These are phyloP conservation scores for Byssoonygena ceratinophila DNA, from an alignment of 2,329 filamentous ascomycete species.

Conservation along the genomic window DNA sequence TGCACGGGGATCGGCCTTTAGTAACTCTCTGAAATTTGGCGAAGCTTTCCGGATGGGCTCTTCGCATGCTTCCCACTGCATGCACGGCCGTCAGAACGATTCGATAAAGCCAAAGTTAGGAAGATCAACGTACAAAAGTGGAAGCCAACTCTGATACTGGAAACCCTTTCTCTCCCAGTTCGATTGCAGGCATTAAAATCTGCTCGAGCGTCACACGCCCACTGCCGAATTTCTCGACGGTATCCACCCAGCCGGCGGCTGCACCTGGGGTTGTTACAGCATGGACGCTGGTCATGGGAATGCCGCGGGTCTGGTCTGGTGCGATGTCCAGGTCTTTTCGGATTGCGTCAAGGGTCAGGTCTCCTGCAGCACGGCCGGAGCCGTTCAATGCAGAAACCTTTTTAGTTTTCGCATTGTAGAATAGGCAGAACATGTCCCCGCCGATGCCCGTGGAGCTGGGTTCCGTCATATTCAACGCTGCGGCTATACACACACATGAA, in stretches of 20 bases:
- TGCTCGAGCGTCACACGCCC: slow-evolving; percentile 67
- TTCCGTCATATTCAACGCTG: slow-evolving; percentile 85
- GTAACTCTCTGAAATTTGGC: slow-evolving; percentile 75
- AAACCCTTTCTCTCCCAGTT: slow-evolving; percentile 77
- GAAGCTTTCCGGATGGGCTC: slow-evolving; percentile 57
- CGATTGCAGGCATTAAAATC: slow-evolving; percentile 71
- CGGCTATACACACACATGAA: slow-evolving; percentile 52
- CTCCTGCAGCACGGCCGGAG: slow-evolving; percentile 68
- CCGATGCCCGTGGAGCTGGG: slow-evolving; percentile 89
- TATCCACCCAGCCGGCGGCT: slow-evolving; percentile 86
- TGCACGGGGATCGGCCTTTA: slow-evolving; percentile 63
- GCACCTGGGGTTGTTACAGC: slow-evolving; percentile 82
- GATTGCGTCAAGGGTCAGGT: slow-evolving; percentile 58
- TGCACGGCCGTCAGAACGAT: slow-evolving; percentile 9
- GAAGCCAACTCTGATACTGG: slow-evolving; percentile 74
- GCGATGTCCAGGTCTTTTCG: slow-evolving; percentile 58
- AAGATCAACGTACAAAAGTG: slow-evolving; percentile 46
- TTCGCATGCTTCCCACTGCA: slow-evolving; percentile 63
- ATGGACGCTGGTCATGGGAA: slow-evolving; percentile 67
- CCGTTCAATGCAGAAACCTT: slow-evolving; percentile 82
- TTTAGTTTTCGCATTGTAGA: slow-evolving; percentile 72
- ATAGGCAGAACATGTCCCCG: slow-evolving; percentile 94
- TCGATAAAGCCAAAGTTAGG: background rate
- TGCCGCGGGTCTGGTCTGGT: slow-evolving; percentile 46
- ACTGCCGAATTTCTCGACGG: slow-evolving; percentile 78